Evolutionary conservation across 2,329 filamentous ascomycete genomes (phyloP).

Genomic region (Talaromyces sp.): DNA sequence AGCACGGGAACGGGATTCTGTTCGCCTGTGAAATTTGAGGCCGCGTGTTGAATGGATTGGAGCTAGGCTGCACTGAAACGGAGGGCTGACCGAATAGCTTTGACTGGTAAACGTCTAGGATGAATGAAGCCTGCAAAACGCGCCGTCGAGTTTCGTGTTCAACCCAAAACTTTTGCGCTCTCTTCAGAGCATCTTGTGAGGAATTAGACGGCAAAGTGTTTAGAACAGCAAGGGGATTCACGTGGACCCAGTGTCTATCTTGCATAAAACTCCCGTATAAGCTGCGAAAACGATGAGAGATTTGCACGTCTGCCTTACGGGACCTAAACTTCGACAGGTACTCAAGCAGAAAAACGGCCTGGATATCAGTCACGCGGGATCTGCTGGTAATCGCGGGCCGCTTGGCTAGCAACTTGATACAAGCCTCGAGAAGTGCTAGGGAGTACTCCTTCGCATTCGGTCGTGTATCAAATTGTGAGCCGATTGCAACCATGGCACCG

Average conservation of each 20-base stretch:
- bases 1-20: constrained; percentile 32
- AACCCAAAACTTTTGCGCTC: constrained; percentile 34
- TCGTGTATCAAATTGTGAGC: constrained; percentile 34
- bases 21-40: constrained; percentile 19
- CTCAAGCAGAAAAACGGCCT: constrained; percentile 36
- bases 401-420: constrained; percentile 30
- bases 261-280: constrained; percentile 33
- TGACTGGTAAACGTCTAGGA: constrained; percentile 33
- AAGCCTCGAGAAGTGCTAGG: constrained; percentile 32
- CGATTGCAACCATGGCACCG: constrained; percentile 35
- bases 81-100: constrained; percentile 31
- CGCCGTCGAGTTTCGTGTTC: constrained; percentile 34
- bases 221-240: constrained; percentile 30
- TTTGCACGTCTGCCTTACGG: constrained; percentile 30
- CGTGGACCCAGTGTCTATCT: constrained; percentile 28
- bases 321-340: constrained; percentile 33
- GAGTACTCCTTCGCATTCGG: constrained; percentile 35
- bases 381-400: constrained; percentile 31
- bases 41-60: constrained; percentile 13
- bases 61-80: constrained; percentile 27
- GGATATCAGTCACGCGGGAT: constrained; percentile 33
- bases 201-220: constrained; percentile 26
- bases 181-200: constrained; percentile 24
- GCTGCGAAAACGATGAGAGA: constrained; percentile 32
- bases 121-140: constrained; percentile 33